phyloP scores from a whole-genome alignment of 2,329 filamentous ascomycete species.

The Exophiala sideris region DNA sequence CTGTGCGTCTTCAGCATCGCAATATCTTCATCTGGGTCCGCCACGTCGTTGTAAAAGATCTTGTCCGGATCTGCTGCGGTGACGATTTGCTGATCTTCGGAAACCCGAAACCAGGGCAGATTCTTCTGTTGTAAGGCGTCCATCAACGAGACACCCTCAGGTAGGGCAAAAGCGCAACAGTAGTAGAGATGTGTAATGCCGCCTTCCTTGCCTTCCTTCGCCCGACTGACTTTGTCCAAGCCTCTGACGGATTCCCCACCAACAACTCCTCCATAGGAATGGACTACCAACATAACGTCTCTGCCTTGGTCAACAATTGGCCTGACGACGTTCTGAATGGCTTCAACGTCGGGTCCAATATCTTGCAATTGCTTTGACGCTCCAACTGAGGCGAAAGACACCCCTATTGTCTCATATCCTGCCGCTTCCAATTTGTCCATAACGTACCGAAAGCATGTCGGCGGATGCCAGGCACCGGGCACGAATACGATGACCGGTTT shows the following conservation, averaged over 20 bases:
- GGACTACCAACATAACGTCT: conserved; percentile 32
- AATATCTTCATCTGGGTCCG: conserved; percentile 26
- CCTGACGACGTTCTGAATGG: conserved; percentile 31
- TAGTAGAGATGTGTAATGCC: conserved; percentile 34
- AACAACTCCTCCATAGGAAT: conserved; percentile 37
- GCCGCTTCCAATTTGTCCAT: conserved; percentile 32
- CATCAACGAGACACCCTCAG: conserved; percentile 27
- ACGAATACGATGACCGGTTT: conserved; percentile 36
- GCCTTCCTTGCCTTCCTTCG: conserved; percentile 29
- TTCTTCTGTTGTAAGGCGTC: conserved; percentile 6
- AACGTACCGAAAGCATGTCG: conserved; percentile 33
- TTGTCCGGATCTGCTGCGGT: conserved; percentile 13
- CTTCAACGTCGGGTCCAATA: conserved; percentile 35
- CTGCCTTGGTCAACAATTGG: conserved; percentile 27
- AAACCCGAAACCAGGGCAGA: conserved; percentile 21
- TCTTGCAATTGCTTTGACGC: conserved; percentile 35
- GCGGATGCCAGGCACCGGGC: conserved; percentile 41
- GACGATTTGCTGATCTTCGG: conserved; percentile 13
- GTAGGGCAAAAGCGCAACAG: conserved; percentile 37
- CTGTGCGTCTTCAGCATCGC: conserved; percentile 32
- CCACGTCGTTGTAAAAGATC: conserved; percentile 39
- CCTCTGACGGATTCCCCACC: conserved; percentile 32
- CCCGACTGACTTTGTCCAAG: conserved; percentile 27
- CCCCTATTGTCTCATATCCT: conserved; percentile 35
- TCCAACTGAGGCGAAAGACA: conserved; percentile 32